Conservation (phyloP, 768 basidiomycete species). For the Mycena haematopus region DNA sequence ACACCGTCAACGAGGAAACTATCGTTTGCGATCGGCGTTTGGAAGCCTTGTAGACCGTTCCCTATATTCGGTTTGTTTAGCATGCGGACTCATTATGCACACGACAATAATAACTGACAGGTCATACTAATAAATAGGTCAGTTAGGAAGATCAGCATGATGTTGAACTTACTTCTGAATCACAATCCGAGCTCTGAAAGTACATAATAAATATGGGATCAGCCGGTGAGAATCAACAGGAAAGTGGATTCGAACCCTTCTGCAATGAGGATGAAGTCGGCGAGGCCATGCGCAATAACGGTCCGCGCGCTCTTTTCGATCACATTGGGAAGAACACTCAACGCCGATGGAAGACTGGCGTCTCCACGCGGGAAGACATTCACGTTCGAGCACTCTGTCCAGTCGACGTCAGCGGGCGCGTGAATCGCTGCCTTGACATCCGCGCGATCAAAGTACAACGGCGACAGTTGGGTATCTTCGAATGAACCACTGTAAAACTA, state of each 20-base stretch:
- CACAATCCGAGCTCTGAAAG: constrained; percentile 63
- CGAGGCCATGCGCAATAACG: constrained; percentile 76
- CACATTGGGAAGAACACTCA: constrained; percentile 73
- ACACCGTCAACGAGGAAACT: constrained; percentile 76
- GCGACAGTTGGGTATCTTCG: constrained; percentile 55
- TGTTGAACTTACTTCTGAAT: constrained; percentile 62
- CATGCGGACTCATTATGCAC: not conserved
- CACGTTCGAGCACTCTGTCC: constrained; percentile 67
- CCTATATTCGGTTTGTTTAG: constrained; percentile 39
- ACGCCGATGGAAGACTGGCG: constrained; percentile 62
- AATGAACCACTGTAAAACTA: constrained; percentile 56
- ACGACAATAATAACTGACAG: constrained; percentile 36
- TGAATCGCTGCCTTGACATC: constrained; percentile 78
- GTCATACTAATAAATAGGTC: constrained; percentile 46
- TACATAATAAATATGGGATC: not conserved
- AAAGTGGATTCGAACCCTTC: constrained; percentile 59
- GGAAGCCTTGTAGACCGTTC: constrained; percentile 76
- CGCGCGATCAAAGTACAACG: constrained; percentile 71
- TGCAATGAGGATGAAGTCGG: constrained; percentile 75
- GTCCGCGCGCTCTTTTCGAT: constrained; percentile 76
- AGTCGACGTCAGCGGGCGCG: constrained; percentile 64
- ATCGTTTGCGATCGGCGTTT: constrained; percentile 66
- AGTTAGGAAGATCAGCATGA: not conserved
- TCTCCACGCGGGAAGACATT: constrained; percentile 71
- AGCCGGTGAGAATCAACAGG: not conserved